Conservation (phyloP, 352 stramenopile species). For the Phytophthora multivora region DNA sequence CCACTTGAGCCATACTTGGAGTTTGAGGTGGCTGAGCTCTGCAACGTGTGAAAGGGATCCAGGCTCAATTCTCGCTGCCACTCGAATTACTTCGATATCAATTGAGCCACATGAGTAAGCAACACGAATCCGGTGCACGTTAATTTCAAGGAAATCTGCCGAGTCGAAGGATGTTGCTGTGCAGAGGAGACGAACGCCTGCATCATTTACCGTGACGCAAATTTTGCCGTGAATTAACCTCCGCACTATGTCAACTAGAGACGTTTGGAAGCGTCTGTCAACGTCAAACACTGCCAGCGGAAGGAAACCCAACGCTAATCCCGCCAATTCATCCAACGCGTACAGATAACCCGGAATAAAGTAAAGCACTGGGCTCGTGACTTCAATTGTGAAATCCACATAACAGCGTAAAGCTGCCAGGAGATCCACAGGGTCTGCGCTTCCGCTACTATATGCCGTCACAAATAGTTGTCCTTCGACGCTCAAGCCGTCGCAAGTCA, state of each 20-base stretch:
- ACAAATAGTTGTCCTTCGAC: conserved; percentile 45
- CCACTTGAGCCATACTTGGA: conserved; percentile 63
- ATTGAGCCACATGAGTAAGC: conserved; percentile 39
- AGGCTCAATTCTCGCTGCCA: conserved; percentile 73
- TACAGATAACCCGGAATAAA: conserved; percentile 66
- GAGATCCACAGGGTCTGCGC: conserved; percentile 26
- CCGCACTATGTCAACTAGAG: conserved; percentile 61
- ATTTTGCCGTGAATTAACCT: conserved; percentile 65
- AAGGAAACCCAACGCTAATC: conserved; percentile 34
- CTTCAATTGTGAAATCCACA: conserved; percentile 40
- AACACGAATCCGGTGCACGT: conserved; percentile 39
- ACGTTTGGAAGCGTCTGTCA: conserved; percentile 40
- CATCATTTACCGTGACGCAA: conserved; percentile 38
- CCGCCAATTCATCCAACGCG: conserved; percentile 53
- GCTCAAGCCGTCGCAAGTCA: conserved; percentile 39
- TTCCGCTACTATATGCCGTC: conserved; percentile 25
- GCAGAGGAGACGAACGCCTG: conserved; percentile 50
- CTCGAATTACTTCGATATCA: conserved; percentile 45
- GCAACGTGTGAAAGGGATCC: conserved; percentile 60
- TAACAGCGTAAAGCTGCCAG: conserved; percentile 44
- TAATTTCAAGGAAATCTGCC: conserved; percentile 60
- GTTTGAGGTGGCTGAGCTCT: conserved; percentile 57
- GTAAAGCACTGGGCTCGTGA: conserved; percentile 44
- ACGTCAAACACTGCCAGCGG: conserved; percentile 53
- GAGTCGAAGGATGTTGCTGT: conserved; percentile 53